Base-by-base conservation (phyloP, 169 alveolate species). In the Cryptosporidium viatorum region DNA sequence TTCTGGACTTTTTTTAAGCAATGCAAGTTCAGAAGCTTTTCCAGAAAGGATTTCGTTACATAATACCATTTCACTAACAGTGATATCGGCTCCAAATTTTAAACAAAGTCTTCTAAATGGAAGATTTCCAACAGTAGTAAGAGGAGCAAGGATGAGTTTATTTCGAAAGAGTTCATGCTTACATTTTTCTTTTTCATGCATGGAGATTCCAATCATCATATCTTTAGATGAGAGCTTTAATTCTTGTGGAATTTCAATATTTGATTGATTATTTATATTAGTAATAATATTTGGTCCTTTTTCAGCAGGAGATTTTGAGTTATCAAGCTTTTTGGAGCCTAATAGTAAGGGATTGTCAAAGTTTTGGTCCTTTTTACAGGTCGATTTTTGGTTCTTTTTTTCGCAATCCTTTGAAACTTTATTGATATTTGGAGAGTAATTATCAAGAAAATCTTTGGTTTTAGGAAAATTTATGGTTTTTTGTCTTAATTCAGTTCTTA, bases 51-150 rank as follows among this genome's bases (percentile, higher is more conserved):
- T 59, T 41, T 94, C 93, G 62, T 91, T 89, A 23, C 96, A 93
- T 70, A 94, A 74, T 5, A 93, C 95, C 97, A 94, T 94, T 91
- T 94, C 97, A 48, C 94, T 91, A 51, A 94, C 92, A 23, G 87
- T 80, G 16, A 80, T 45, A 65, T 80, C 87, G 1, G 87, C 87
- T 41, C 87, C 87, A 16, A 45, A 80, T 21, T 85, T 60, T 7
- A 69, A 58, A 48, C 95, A 93, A 41, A 92, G 92, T 41, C 95
- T 91, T 21, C 95, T 41, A 51, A 93, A 93, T 12, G 95, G 95
- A 35, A 93, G 51, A 68, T 93, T 93, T 4, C 95, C 95, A 9
- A 93, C 94, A 0, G 95, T 93, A 12, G 95, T 93, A 33, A 93
- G 84, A n/a, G 95, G 95, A 9, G 95, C 95, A 41, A 80, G 70